Conservation (phyloP, 345 rosid genomes). For the Gossypium bickii region DNA sequence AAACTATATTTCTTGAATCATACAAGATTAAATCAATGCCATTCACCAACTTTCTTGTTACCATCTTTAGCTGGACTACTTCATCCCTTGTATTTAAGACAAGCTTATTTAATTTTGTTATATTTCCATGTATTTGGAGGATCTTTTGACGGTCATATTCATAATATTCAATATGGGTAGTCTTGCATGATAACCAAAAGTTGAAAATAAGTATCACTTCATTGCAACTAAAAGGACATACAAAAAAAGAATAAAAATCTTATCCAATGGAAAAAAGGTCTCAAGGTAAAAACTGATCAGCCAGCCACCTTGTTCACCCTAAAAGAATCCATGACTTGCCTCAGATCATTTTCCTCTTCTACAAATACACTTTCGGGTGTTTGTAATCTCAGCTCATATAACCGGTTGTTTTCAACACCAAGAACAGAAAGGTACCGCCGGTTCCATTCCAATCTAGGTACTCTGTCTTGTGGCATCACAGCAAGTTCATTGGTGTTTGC, state of each 20-base stretch:
- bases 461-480: conserved; percentile 86
- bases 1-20: background rate
- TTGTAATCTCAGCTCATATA: conserved; percentile 81
- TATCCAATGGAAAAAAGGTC: background rate
- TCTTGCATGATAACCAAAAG: background rate
- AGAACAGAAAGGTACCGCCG: conserved; percentile 83
- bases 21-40: background rate
- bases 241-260: background rate
- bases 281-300: conserved; percentile 20
- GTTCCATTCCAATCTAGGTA: conserved; percentile 80
- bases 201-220: background rate
- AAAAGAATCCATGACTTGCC: conserved; percentile 85
- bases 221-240: background rate
- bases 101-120: too few relatives aligned
- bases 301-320: conserved; percentile 62
- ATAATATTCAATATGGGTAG: background rate
- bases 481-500: conserved; percentile 91
- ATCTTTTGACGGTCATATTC: background rate
- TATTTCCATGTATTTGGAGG: too few relatives aligned
- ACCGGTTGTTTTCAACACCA: conserved; percentile 73
- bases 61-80: background rate
- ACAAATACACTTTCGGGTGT: conserved; percentile 82
- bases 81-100: background rate
- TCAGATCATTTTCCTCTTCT: conserved; percentile 80
- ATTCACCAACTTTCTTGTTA: background rate